Evolutionary conservation across 2,329 filamentous ascomycete genomes (phyloP).

Genomic region (Sphaerulina vaccinii): DNA sequence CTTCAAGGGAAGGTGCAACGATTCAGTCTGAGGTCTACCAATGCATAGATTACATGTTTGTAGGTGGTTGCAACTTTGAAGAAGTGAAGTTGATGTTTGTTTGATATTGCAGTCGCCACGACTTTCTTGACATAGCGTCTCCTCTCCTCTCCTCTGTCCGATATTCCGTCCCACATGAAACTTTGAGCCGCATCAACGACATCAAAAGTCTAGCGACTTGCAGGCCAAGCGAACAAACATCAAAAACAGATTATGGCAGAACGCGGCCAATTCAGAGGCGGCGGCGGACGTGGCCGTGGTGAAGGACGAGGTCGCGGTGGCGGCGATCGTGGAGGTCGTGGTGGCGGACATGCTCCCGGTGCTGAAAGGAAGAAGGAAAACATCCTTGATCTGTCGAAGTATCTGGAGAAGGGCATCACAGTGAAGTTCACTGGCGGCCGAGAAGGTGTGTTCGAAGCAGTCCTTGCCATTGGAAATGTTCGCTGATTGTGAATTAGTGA

Average conservation of each 20-base stretch:
- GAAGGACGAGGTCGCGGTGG: constrained; percentile 43
- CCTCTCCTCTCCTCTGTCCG: neutral
- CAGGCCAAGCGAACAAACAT: constrained; percentile 14
- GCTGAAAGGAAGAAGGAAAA: constrained; percentile 88
- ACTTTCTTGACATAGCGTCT: neutral
- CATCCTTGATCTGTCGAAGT: constrained; percentile 91
- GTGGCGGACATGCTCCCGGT: constrained; percentile 33
- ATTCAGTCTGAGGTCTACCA: no score
- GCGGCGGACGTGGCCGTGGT: constrained; percentile 40
- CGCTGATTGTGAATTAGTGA: constrained; percentile 56
- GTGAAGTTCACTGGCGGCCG: constrained; percentile 96
- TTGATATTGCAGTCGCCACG: neutral
- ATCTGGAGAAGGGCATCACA: constrained; percentile 92
- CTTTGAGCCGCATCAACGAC: constrained; percentile 3
- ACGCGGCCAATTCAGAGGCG: constrained; percentile 53
- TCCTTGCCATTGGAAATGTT: neutral
- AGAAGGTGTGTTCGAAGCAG: constrained; percentile 60
- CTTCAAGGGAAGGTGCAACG: no score
- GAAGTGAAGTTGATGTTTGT: no score
- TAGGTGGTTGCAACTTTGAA: no score
- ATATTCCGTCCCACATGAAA: constrained; percentile 6
- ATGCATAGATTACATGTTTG: neutral
- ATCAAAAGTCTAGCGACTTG: neutral
- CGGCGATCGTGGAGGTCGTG: constrained; percentile 36
- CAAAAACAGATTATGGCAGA: constrained; percentile 51